These are phyloP conservation scores for Punica granatum DNA, from an alignment of 345 rosid species.

Conservation along the genomic window DNA sequence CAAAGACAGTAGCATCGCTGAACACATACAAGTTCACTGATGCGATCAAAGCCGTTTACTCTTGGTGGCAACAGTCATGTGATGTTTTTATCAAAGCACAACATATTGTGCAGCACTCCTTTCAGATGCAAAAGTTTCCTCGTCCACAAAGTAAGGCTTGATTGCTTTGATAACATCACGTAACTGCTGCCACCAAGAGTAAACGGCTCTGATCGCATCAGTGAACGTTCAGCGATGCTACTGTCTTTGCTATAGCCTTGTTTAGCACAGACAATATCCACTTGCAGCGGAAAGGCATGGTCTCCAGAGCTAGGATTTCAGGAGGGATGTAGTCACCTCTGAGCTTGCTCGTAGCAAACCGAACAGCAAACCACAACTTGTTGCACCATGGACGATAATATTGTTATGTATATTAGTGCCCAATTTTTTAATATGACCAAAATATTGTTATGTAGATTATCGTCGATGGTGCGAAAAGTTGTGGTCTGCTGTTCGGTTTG, in stretches of 20 bases:
- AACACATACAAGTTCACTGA: conserved; percentile 74
- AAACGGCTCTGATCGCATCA: conserved; percentile 63
- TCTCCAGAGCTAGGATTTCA: no score
- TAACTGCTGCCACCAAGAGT: conserved; percentile 97
- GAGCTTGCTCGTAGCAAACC: conserved; percentile 92
- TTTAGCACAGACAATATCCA: conserved; percentile 87
- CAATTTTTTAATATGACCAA: no score
- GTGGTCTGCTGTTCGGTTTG: no score
- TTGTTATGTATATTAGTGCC: no score
- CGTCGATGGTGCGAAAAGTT: no score
- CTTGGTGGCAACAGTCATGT: conserved; percentile 98
- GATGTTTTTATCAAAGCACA: conserved; percentile 72
- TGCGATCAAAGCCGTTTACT: conserved; percentile 87
- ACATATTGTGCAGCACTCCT: conserved; percentile 56
- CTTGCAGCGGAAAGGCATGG: no score
- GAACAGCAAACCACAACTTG: conserved; percentile 94
- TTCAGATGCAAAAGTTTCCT: conserved; percentile 48
- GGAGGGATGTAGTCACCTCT: no score
- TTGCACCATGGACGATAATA: conserved; percentile 99
- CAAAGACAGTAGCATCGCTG: no score
- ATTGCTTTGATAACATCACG: conserved; percentile 89
- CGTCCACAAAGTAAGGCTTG: conserved; percentile 74
- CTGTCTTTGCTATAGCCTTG: conserved; percentile 58
- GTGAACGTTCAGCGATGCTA: conserved; percentile 51
- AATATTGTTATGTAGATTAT: no score